Base-by-base conservation (phyloP, 352 stramenopile genomes). In the Phytophthora idaei region DNA sequence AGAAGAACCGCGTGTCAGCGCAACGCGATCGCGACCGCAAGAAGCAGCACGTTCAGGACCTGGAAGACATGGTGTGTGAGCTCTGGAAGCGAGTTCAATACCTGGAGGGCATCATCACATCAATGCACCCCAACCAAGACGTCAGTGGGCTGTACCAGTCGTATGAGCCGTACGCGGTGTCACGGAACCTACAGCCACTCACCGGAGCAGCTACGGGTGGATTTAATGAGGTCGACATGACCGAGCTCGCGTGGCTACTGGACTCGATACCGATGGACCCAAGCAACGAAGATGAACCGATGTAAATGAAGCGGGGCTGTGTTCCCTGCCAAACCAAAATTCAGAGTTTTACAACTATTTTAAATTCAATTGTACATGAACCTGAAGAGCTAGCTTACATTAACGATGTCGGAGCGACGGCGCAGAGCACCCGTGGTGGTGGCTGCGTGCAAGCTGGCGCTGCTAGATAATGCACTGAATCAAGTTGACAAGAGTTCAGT, bases 1-100 rank as follows among this genome's bases (percentile, higher is more conserved):
- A 87, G 42, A 90, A 90, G 68, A 92, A 88, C 76, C 81, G 81
- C 12, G 76, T 92, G 51, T 83, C 83, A 1, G 81, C 81, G 9
- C 75, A 82, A 4, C 73, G 83, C 2, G 79, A 83, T 14, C 79
- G 83, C 10, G 80, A 89, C 49, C 81, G 83, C 7, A 83, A 81
- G 25, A 83, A 89, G 47, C 78, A 85, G 45, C 77, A 85, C 45
- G 75, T 85, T 4, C 66, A 79, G 10, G 78, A 88, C 29, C 69
- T 92, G 12, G 77, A 90, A 29, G 76, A 75, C 11, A 78, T 82
- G 64, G 73, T 90, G 12, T 80, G 75, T 3, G 77, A 86, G 65
- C 75, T 91, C 32, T 87, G 78, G 74, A 69, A 70, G 1, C 71
- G 81, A 48, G 78, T 87, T 27, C 80, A 90, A 67, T 85, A 90